Base-by-base conservation (phyloP, 768 basidiomycete species). In the Exidia glandulosa region DNA sequence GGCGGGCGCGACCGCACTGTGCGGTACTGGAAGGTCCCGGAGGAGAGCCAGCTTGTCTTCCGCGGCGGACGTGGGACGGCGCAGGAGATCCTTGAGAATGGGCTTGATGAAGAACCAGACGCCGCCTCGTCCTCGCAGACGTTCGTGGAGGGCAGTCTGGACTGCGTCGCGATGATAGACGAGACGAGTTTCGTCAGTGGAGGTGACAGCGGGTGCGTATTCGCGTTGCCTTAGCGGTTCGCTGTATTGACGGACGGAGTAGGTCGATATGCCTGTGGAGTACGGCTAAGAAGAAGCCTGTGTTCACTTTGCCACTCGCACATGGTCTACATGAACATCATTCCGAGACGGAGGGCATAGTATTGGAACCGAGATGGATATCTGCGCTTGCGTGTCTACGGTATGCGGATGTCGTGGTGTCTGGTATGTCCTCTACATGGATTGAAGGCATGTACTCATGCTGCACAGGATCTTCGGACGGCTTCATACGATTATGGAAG, bases 1-100 rank as follows among this genome's bases (percentile, higher is more conserved):
- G 96, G 95, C 23, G 90, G 85, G 0, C 78, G 93, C 33, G 96
- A 99, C 76, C 87, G 91, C 69, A 96, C 94, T 0, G 81, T 86
- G 61, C 80, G 96, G 34, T 98, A 83, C 73, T 99, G 95, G 95
- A 97, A 97, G 74, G 88, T 98, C 57, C 83, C 85, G 36, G 95
- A 99, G 58, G 94, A 97, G 72, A 90, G 82, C 13, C 95, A 98
- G 68, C 78, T 99, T 29, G 94, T 99, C 6, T 97, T 98, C 68
- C 82, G 96, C 36, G 96, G 95, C 29, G 96, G 96, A n/a, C 59
- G 65, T 13, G 47, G 59, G 13, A 31, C 58, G 32, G 93, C 88
- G 3, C 80, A 83, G 65, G 88, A 92, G 68, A 82, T 90, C 7
- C 68, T 94, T 30, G 94, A 95, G 63, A 89, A 90, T 1, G 84